Percentiles rank a stretch among this genome's conserved stretches.
These are phyloP conservation scores for Fonsecaea pugnacius DNA, from an alignment of 2,329 filamentous ascomycete species.

Conservation along the genomic window DNA sequence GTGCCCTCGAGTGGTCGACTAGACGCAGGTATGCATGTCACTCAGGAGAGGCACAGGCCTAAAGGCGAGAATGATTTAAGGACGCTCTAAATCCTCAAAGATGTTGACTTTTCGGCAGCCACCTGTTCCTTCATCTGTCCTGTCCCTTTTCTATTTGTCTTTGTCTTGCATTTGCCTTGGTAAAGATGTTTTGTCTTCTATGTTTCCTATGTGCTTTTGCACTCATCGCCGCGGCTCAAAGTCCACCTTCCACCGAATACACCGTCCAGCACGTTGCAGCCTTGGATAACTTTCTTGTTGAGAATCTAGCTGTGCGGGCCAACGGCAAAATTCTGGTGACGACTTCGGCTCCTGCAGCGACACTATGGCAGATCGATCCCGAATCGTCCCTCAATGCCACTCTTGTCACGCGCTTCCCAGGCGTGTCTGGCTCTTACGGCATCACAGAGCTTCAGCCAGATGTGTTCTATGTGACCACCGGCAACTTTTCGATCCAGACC, in stretches of 20 bases:
- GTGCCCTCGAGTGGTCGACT: background rate
- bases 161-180: background rate
- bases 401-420: background rate
- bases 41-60: background rate
- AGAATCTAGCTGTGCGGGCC: background rate
- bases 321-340: background rate
- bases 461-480: slow-evolving; percentile 1
- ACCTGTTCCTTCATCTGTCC: background rate
- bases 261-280: background rate
- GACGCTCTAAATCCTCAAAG: background rate
- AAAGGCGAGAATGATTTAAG: background rate
- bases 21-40: background rate
- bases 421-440: background rate
- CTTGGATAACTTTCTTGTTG: background rate
- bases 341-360: background rate
- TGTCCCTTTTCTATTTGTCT: background rate
- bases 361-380: background rate
- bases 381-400: background rate
- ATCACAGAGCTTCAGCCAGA: background rate
- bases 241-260: background rate
- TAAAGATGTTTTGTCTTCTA: background rate
- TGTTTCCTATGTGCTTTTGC: background rate
- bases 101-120: background rate
- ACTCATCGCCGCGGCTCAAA: background rate
- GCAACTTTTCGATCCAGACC: slow-evolving; percentile 11